These are phyloP conservation scores for Citrus inodora DNA, from an alignment of 345 rosid species.

Conservation along the genomic window DNA sequence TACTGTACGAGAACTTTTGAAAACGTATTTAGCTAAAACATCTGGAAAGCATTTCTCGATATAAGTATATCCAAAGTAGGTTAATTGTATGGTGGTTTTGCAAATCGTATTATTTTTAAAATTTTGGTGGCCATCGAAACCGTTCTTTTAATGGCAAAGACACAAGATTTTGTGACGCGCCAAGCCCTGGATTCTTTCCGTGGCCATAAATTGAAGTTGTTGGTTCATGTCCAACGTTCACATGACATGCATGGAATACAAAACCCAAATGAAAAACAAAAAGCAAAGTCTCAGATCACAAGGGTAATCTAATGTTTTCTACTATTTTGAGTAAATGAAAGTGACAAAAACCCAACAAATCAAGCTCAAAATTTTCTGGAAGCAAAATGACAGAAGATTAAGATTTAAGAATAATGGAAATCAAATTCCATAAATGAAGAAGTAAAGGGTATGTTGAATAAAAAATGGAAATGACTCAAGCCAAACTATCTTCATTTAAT, in stretches of 20 bases:
- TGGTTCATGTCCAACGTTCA: not conserved
- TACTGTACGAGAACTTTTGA: no score
- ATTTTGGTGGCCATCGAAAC: not conserved
- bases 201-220: not conserved
- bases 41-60: no score
- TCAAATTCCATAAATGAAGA: not conserved
- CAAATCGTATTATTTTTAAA: no score
- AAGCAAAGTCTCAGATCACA: not conserved
- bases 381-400: not conserved
- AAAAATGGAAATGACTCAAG: conserved; percentile 12
- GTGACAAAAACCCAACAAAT: conserved; percentile 1
- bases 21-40: no score
- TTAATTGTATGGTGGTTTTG: no score
- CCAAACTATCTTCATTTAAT: conserved; percentile 5
- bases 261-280: not conserved
- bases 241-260: not conserved
- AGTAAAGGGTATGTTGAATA: not conserved
- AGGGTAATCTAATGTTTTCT: not conserved
- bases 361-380: not conserved
- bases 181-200: not conserved
- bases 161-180: not conserved
- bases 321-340: not conserved
- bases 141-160: not conserved
- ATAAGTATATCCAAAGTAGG: no score
- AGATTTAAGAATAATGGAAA: not conserved